Evolutionary conservation across 352 stramenopile species (phyloP), one percentile per base, ranked within the genome.

Genomic region (Pythium sp.): DNA sequence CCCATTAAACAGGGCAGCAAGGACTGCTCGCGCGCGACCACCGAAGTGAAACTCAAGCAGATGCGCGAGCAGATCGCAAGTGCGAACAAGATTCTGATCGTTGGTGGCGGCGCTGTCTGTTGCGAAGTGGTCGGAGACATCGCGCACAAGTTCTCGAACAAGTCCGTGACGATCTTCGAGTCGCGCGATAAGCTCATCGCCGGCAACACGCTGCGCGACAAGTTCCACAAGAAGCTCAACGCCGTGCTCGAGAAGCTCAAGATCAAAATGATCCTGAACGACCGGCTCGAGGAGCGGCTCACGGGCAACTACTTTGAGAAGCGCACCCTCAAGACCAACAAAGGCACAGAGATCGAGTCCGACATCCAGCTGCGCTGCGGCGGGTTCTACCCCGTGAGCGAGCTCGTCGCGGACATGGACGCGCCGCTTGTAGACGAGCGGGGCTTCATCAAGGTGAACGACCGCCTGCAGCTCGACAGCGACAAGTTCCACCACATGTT

Each of bases 81-180:
- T 4, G 79, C 79, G 4, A n/a, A 74, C n/a, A 82, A 62, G 53
- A 78, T 91, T 46, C 64, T 89, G 22, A 64, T 91, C 22, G 71
- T 91, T 0, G 82, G 82, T 1, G 82, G 82, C 24, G 82, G 82
- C 14, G 62, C 79, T 0, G 81, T 89, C 20, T 79, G 80, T n/a
- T 79, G 71, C 51, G 81, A 91, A 57, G 65, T 91, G 15, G 82
- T 81, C 0, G 82, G 68, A 11, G 80, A 87, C 30, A 86, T 89
- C 60, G 70, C 67, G 5, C 24, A 62, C 36, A 76, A 78, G 58
- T 82, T 77, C 70, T 75, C 82, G 2, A 41, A n/a, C 26, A 91
- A 91, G 63, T 58, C 56, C n/a, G 77, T 89, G 20, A 89, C 74
- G 36, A 81, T 91, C 54, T 38, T 89, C 30, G 73, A 88, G n/a